Conservation (phyloP, 2,329 filamentous ascomycete genomes). For the Coleophoma cylindrospora region DNA sequence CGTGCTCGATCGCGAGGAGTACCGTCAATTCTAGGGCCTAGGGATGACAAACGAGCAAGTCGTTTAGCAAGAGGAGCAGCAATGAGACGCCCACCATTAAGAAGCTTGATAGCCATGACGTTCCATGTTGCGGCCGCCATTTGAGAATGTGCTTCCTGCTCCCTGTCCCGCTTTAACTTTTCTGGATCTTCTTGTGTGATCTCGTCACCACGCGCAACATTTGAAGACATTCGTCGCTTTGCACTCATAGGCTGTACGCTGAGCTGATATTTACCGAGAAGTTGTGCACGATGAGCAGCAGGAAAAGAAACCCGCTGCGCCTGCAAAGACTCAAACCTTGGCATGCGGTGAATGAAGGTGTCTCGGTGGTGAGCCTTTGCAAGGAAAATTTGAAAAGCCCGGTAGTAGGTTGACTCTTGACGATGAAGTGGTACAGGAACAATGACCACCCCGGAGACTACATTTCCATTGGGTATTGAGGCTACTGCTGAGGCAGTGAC, state of each 20-base stretch:
- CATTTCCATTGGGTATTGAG: conserved; percentile 1
- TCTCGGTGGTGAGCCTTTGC: conserved; percentile 64
- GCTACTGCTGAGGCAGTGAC: conserved; percentile 6
- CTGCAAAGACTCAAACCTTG: conserved; percentile 85
- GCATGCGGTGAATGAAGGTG: conserved; percentile 77
- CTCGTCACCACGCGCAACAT: conserved; percentile 69
- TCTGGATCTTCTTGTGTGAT: conserved; percentile 56
- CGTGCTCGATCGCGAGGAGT: conserved; percentile 49
- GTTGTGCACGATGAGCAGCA: conserved; percentile 70
- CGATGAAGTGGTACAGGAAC: conserved; percentile 43
- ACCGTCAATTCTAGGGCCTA: conserved; percentile 38
- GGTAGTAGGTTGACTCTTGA: conserved; percentile 78
- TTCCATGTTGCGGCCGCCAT: conserved; percentile 58
- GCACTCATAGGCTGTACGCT: conserved; percentile 62
- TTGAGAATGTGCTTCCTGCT: conserved; percentile 74
- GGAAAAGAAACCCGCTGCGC: conserved; percentile 71
- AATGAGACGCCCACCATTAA: conserved; percentile 61
- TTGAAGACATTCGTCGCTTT: conserved; percentile 67
- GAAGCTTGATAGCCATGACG: conserved; percentile 53
- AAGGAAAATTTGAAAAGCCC: conserved; percentile 74
- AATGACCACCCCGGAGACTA: conserved; percentile 32
- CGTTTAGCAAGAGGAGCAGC: conserved; percentile 59
- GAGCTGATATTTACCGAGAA: conserved; percentile 81
- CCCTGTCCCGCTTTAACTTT: conserved; percentile 65
- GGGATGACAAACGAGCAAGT: conserved; percentile 48